A percentile compares a stretch with the other conserved stretches of the same genome.
These are phyloP conservation scores for Gnomoniopsis smithogilvyi DNA, from an alignment of 2,329 filamentous ascomycete species.

Conservation along the genomic window DNA sequence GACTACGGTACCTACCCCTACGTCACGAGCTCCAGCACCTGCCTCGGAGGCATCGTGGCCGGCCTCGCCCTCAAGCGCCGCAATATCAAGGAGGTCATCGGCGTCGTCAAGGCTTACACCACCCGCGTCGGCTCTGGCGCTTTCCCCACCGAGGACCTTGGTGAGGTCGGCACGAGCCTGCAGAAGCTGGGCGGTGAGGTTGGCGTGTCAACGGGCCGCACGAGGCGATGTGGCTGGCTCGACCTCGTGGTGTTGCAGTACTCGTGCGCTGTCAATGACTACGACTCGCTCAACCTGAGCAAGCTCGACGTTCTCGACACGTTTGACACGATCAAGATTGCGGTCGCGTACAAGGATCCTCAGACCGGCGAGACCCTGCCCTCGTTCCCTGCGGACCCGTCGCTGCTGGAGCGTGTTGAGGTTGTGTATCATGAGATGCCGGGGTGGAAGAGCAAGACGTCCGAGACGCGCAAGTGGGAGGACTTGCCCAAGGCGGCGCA, in stretches of 20 bases:
- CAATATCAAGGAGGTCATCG: conserved; percentile 54
- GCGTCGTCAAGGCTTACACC: conserved; percentile 66
- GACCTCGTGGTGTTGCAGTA: conserved; percentile 69
- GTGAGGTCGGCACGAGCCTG: conserved; percentile 34
- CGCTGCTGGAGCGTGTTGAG: conserved; percentile 54
- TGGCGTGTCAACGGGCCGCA: conserved; percentile 47
- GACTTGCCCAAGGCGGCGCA: conserved; percentile 63
- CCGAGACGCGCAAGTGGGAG: conserved; percentile 55
- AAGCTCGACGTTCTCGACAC: conserved; percentile 70
- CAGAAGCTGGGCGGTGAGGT: conserved; percentile 36
- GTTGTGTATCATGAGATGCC: conserved; percentile 66
- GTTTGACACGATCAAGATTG: conserved; percentile 72
- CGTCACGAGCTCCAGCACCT: conserved; percentile 56
- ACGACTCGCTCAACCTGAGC: conserved; percentile 58
- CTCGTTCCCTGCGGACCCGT: conserved; percentile 63
- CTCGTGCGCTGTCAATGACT: conserved; percentile 61
- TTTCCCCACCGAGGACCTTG: conserved; percentile 56
- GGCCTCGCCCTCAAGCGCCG: conserved; percentile 53
- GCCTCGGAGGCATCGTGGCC: conserved; percentile 56
- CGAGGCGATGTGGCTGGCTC: conserved; percentile 55
- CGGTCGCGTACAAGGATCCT: conserved; percentile 62
- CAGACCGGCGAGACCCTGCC: conserved; percentile 45
- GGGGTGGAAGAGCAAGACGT: conserved; percentile 67
- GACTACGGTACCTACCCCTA: conserved; percentile 59
- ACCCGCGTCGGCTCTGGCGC: conserved; percentile 57